Evolutionary conservation across 805 yeast genomes (phyloP).

Genomic region (Candida ficus): DNA sequence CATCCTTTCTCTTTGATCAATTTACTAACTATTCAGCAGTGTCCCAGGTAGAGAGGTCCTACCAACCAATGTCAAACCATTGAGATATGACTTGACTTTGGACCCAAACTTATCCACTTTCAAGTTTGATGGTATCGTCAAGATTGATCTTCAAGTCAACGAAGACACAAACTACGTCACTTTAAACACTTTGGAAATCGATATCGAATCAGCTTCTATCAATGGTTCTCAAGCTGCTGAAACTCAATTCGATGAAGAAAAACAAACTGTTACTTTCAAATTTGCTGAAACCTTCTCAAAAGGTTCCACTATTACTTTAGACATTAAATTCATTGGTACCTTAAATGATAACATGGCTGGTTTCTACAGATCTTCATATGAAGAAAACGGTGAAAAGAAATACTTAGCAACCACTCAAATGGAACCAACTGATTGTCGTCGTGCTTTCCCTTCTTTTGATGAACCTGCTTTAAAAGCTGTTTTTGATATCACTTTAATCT

Average conservation of each 20-base stretch:
- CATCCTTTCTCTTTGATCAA: neutral
- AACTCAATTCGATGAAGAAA: slow-evolving; percentile 41
- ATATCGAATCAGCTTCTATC: slow-evolving; percentile 44
- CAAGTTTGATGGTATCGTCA: slow-evolving; percentile 51
- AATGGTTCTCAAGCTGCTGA: slow-evolving; percentile 30
- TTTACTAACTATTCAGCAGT: slow-evolving; percentile 9
- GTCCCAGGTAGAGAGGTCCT: slow-evolving; percentile 38
- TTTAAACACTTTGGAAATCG: slow-evolving; percentile 63
- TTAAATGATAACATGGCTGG: slow-evolving; percentile 81
- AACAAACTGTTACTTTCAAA: slow-evolving; percentile 59
- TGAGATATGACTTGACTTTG: slow-evolving; percentile 63
- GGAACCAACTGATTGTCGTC: slow-evolving; percentile 83
- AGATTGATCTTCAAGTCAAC: slow-evolving; percentile 49
- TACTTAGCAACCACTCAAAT: slow-evolving; percentile 81
- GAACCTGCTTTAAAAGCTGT: slow-evolving; percentile 78
- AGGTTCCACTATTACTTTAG: slow-evolving; percentile 39
- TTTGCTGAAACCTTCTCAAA: slow-evolving; percentile 40
- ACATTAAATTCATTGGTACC: slow-evolving; percentile 52
- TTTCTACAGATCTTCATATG: slow-evolving; percentile 67
- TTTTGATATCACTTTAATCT: slow-evolving; percentile 58
- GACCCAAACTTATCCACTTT: slow-evolving; percentile 58
- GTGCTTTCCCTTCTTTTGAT: slow-evolving; percentile 84
- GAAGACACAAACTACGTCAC: slow-evolving; percentile 42
- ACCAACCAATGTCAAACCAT: slow-evolving; percentile 65
- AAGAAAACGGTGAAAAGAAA: slow-evolving; percentile 56